Evolutionary conservation across 2,329 filamentous ascomycete genomes (phyloP).

Genomic region (Curvularia hawaiiensis): DNA sequence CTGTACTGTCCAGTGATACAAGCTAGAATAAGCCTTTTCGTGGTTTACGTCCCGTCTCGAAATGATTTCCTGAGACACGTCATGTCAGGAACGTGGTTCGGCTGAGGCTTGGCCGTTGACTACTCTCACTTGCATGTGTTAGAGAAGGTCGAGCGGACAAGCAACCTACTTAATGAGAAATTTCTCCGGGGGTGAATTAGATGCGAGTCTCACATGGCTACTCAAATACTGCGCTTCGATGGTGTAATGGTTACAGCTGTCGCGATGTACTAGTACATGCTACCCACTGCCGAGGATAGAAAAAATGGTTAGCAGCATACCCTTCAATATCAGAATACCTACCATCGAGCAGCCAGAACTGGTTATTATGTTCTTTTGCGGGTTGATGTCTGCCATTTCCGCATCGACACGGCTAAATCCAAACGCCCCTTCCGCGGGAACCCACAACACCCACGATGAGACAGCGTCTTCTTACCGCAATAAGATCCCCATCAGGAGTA

Average conservation of each 20-base stretch:
- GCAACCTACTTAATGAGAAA: not conserved
- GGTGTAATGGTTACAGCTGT: no score
- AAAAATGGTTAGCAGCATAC: not conserved
- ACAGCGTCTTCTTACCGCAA: not conserved
- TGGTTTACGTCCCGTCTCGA: slow-evolving; percentile 2
- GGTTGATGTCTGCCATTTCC: not conserved
- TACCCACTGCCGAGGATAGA: not conserved
- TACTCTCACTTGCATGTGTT: not conserved
- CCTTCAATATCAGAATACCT: not conserved
- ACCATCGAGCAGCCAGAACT: not conserved
- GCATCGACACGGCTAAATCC: not conserved
- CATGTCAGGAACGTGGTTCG: slow-evolving; percentile 23
- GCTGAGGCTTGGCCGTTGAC: slow-evolving; percentile 5
- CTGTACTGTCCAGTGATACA: slow-evolving; percentile 3
- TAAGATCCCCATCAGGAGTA: not conserved
- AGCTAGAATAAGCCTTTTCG: slow-evolving; percentile 2
- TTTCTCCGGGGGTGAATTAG: not conserved
- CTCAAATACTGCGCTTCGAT: not conserved
- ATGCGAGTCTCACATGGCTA: not conserved
- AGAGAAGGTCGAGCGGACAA: not conserved
- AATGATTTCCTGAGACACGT: slow-evolving; percentile 20
- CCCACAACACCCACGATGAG: not conserved
- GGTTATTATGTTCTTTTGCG: not conserved
- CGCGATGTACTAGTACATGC: no score
- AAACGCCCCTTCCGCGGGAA: not conserved